Percentiles rank a stretch among this genome's conserved stretches.
Conservation (phyloP, 306 rosid species). For the Senna siamea region DNA sequence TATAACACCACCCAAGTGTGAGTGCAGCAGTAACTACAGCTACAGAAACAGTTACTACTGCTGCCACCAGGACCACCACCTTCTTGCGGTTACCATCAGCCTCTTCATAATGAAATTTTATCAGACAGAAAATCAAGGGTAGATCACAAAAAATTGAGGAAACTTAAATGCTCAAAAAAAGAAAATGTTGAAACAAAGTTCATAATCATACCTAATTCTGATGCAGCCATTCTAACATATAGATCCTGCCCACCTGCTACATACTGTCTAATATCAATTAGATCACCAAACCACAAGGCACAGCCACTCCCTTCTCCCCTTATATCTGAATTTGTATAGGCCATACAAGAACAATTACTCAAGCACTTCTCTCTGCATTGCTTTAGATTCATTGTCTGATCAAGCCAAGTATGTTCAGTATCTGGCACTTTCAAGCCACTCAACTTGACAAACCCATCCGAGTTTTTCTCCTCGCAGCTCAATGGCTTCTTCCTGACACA, state of each 20-base stretch:
- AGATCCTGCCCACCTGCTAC: slow-evolving; percentile 67
- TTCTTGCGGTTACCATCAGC: slow-evolving; percentile 37
- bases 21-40: slow-evolving; percentile 24
- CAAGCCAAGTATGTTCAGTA: slow-evolving; percentile 56
- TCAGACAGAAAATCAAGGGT: slow-evolving; percentile 32
- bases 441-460: slow-evolving; percentile 47
- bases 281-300: slow-evolving; percentile 72
- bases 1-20: slow-evolving; percentile 35
- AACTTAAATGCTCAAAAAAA: not conserved
- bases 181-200: not conserved
- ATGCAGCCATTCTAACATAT: slow-evolving; percentile 58
- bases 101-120: slow-evolving; percentile 30
- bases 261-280: slow-evolving; percentile 53
- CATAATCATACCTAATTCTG: slow-evolving; percentile 62
- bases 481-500: slow-evolving; percentile 43
- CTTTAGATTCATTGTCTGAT: slow-evolving; percentile 40
- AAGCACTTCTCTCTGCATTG: slow-evolving; percentile 45
- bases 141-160: slow-evolving; percentile 4
- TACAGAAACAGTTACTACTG: slow-evolving; percentile 27
- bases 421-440: slow-evolving; percentile 63
- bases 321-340: slow-evolving; percentile 63
- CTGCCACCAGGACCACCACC: slow-evolving; percentile 32
- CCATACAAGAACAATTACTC: slow-evolving; percentile 62
- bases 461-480: slow-evolving; percentile 40
- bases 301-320: slow-evolving; percentile 70